Evolutionary conservation across 805 yeast species (phyloP), one percentile per base, ranked within the genome.

Genomic region (Tetrapisispora arboricola): DNA sequence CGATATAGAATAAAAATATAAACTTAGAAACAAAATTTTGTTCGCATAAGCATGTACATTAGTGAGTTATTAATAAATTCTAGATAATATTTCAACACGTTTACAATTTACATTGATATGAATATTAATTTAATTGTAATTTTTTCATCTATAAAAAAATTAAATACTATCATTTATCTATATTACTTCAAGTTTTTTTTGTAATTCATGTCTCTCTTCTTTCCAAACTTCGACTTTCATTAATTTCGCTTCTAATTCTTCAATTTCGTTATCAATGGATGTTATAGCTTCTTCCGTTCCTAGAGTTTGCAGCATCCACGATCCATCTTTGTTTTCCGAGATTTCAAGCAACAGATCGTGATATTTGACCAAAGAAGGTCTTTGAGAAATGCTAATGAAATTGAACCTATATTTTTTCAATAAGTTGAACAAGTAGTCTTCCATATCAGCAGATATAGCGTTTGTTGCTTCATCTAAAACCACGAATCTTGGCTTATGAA

Each of bases 391-490:
- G 1, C 95, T 85, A 42, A 87, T 75, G 48, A 84, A 75, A 1
- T 94, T 82, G 58, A 85, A 81, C 33, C 76, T 72, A 53, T 78
- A 78, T 42, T 65, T 67, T 53, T 77, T 82, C 61, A 87, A 69
- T 47, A 80, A 59, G 54, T 84, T 94, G 62, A 86, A 87, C 39
- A 87, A 67, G 44, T 78, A 75, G 48, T 88, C 96, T 60, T 87
- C 96, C 60, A 83, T 84, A 60, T 87, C 96, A 35, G 80, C 80
- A 39, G 86, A 76, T 11, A 87, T 87, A 1, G 96, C 96, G 57
- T 86, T 84, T 4, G 96, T 87, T n/a, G 94, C 84, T 63, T 87
- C 96, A 62, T 87, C 96, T 46, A 87, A 70, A 2, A 87, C 76
- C 3, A 87, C 86, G 60, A 84, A 84, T 57, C 74, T 72, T 36